These are phyloP conservation scores for Fusarium buharicum DNA, from an alignment of 2,329 filamentous ascomycete species.

Conservation along the genomic window DNA sequence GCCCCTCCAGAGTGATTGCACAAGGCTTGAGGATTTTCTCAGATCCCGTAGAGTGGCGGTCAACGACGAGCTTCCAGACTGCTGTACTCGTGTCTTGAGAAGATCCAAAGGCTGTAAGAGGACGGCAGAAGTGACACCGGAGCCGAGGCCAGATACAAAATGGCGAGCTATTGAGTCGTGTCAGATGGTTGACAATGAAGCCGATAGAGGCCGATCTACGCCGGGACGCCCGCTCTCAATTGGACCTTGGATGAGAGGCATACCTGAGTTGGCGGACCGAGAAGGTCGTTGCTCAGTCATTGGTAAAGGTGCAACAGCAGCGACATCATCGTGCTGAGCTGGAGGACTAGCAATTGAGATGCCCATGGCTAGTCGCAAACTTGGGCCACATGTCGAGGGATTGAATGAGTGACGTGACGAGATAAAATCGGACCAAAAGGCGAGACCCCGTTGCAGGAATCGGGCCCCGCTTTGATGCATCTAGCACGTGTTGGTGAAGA, in stretches of 20 bases:
- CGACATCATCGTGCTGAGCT: slow-evolving; percentile 38
- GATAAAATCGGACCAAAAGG: slow-evolving; percentile 32
- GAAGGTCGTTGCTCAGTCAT: slow-evolving; percentile 35
- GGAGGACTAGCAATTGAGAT: slow-evolving; percentile 38
- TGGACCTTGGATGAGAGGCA: slow-evolving; percentile 16
- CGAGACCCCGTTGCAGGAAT: slow-evolving; percentile 34
- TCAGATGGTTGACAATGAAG: slow-evolving; percentile 23
- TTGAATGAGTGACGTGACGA: slow-evolving; percentile 39
- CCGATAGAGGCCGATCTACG: slow-evolving; percentile 4
- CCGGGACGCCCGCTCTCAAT: slow-evolving; percentile 6
- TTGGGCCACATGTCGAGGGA: slow-evolving; percentile 35
- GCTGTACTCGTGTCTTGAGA: slow-evolving; percentile 95
- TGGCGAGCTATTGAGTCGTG: slow-evolving; percentile 71
- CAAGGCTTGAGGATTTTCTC: slow-evolving; percentile 67
- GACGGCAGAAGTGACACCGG: slow-evolving; percentile 86
- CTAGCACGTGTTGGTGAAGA: slow-evolving; percentile 22
- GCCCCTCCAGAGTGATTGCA: slow-evolving; percentile 88
- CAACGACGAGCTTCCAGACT: slow-evolving; percentile 78
- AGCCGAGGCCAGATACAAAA: slow-evolving; percentile 87
- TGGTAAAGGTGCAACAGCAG: slow-evolving; percentile 14
- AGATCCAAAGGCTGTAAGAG: slow-evolving; percentile 95
- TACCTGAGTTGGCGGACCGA: slow-evolving; percentile 45
- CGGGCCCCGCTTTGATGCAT: slow-evolving; percentile 41
- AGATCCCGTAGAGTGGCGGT: slow-evolving; percentile 46
- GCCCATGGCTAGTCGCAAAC: slow-evolving; percentile 41